Evolutionary conservation across 2,329 filamentous ascomycete species (phyloP).

Genomic region (Leptographium procerum): DNA sequence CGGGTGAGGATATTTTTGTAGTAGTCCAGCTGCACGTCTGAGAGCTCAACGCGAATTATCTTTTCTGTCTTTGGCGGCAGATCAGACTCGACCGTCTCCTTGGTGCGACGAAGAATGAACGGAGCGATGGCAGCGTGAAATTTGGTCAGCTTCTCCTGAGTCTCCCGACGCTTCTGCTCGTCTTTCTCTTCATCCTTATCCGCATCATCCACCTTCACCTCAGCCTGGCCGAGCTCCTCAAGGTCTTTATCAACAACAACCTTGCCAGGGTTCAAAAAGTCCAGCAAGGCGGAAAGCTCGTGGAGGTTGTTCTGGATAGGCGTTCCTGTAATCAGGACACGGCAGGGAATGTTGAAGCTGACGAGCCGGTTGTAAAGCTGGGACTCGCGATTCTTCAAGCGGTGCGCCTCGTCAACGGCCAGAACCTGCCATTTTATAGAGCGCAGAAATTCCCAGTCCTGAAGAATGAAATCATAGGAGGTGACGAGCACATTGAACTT

Average conservation of each 20-base stretch:
- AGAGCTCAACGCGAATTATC: slow-evolving; percentile 94
- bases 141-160: slow-evolving; percentile 75
- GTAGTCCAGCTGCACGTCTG: slow-evolving; percentile 92
- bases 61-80: slow-evolving; percentile 96
- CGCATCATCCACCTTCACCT: slow-evolving; percentile 18
- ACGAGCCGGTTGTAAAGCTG: slow-evolving; percentile 80
- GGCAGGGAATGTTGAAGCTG: slow-evolving; percentile 77
- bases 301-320: slow-evolving; percentile 95
- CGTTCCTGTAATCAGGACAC: slow-evolving; percentile 89
- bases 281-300: slow-evolving; percentile 82
- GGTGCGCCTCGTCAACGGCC: slow-evolving; percentile 91
- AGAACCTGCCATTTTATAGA: slow-evolving; percentile 97
- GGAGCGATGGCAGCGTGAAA: slow-evolving; percentile 81
- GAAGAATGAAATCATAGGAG: slow-evolving; percentile 91
- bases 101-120: slow-evolving; percentile 89
- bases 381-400: slow-evolving; percentile 90
- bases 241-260: slow-evolving; percentile 86
- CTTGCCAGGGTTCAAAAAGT: slow-evolving; percentile 94
- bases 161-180: slow-evolving; percentile 51
- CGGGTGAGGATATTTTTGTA: slow-evolving; percentile 98
- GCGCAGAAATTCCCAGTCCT: slow-evolving; percentile 72
- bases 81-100: slow-evolving; percentile 94
- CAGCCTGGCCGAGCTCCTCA: slow-evolving; percentile 53
- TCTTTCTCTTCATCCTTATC: slow-evolving; percentile 16
- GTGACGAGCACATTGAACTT: slow-evolving; percentile 98